Percentiles rank a stretch among this genome's conserved stretches.
Evolutionary conservation across 768 basidiomycete species (phyloP).

Genomic region (Rhodotorula paludigena): DNA sequence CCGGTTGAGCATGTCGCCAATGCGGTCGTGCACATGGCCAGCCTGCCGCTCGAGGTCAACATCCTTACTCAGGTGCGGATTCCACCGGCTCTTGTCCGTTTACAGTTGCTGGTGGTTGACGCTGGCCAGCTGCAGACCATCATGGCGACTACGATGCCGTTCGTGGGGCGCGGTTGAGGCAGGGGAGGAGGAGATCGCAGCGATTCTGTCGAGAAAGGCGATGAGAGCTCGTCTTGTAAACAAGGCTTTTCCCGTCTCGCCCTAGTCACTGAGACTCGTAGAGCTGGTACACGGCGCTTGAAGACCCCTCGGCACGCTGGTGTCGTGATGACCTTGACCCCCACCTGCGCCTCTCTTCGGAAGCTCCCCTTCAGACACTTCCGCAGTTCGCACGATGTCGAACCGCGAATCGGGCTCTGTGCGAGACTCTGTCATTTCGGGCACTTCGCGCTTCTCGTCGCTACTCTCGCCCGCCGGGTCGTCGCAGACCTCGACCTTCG

Average conservation of each 20-base stretch:
- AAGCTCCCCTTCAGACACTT: neutral
- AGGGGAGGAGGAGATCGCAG: neutral
- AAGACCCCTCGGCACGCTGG: too few relatives aligned
- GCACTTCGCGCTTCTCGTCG: slow-evolving; percentile 29
- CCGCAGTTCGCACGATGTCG: neutral
- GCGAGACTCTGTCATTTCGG: slow-evolving; percentile 15
- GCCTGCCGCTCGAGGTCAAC: slow-evolving; percentile 63
- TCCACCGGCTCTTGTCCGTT: neutral
- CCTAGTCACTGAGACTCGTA: too few relatives aligned
- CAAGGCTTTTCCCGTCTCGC: too few relatives aligned
- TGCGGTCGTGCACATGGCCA: slow-evolving; percentile 66
- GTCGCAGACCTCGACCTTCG: slow-evolving; percentile 12
- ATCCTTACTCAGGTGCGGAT: slow-evolving; percentile 55
- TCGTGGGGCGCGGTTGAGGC: slow-evolving; percentile 51
- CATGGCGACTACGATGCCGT: slow-evolving; percentile 54
- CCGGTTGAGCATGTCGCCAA: slow-evolving; percentile 68
- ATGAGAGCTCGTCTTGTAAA: too few relatives aligned
- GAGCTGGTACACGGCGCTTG: too few relatives aligned
- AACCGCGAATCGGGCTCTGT: slow-evolving; percentile 27
- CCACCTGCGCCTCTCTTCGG: neutral
- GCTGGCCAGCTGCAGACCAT: neutral
- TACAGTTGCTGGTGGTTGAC: neutral
- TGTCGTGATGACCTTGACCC: neutral
- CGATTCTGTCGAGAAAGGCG: too few relatives aligned
- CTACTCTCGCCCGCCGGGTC: slow-evolving; percentile 6